phyloP scores from a whole-genome alignment of 139 green algal genomes.

The Volvox reticuliferus region DNA sequence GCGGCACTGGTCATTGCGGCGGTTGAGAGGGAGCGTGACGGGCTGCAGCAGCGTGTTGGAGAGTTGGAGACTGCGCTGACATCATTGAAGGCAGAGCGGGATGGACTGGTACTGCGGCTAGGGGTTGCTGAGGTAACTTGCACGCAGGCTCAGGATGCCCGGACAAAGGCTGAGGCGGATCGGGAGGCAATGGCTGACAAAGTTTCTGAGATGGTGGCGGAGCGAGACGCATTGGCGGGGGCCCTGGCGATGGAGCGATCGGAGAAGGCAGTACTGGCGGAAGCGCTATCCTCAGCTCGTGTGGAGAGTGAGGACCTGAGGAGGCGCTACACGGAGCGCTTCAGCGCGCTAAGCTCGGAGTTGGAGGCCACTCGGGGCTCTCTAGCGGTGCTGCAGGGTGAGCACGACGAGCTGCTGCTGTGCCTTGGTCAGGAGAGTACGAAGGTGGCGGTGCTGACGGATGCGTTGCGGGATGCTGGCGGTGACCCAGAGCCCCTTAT shows the following conservation, averaged over 20 bases:
- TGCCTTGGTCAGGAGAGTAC: slow-evolving; percentile 59
- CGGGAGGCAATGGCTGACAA: not conserved
- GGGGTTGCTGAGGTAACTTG: not conserved
- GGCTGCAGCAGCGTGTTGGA: not conserved
- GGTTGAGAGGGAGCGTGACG: slow-evolving; percentile 18
- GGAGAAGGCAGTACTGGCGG: slow-evolving; percentile 23
- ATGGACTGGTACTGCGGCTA: not conserved
- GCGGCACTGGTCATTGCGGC: slow-evolving; percentile 26
- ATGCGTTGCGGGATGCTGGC: slow-evolving; percentile 47
- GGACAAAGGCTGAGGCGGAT: not conserved
- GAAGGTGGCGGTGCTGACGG: slow-evolving; percentile 50
- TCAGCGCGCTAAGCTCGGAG: not conserved
- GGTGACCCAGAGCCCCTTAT: slow-evolving; percentile 49
- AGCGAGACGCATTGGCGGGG: not conserved
- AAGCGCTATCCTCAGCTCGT: not conserved
- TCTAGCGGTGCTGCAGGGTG: slow-evolving; percentile 10
- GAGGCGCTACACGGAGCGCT: slow-evolving; percentile 9
- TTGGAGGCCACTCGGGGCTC: slow-evolving; percentile 23
- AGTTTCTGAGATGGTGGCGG: not conserved
- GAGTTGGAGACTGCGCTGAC: not conserved
- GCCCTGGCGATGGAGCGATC: not conserved
- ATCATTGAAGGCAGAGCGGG: not conserved
- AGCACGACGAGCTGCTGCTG: slow-evolving; percentile 58
- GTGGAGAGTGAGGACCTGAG: not conserved
- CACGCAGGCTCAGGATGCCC: not conserved